Conservation (phyloP, 2,329 filamentous ascomycete species). For the Coleophoma crateriformis region DNA sequence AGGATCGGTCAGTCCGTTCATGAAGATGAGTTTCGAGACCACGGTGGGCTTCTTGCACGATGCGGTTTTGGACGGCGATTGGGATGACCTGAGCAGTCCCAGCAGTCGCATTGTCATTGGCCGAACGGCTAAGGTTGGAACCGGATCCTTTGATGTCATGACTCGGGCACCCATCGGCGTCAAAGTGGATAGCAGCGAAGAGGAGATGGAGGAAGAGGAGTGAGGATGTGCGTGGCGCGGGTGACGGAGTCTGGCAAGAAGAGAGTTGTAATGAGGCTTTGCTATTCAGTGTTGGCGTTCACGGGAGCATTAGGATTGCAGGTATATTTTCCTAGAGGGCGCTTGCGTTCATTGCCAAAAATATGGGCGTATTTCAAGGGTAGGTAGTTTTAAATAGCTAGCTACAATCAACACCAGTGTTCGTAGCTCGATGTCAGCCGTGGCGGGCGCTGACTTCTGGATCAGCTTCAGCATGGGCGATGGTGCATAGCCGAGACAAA, state of each 20-base stretch:
- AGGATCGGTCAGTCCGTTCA: slow-evolving; percentile 82
- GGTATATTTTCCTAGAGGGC: background rate
- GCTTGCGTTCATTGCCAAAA: background rate
- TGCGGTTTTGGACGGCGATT: slow-evolving; percentile 83
- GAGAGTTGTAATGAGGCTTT: background rate
- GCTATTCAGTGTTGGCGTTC: too few relatives aligned
- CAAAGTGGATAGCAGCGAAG: background rate
- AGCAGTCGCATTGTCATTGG: slow-evolving; percentile 87
- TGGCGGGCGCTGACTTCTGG: too few relatives aligned
- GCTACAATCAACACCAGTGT: too few relatives aligned
- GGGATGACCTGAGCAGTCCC: slow-evolving; percentile 80
- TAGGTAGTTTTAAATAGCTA: too few relatives aligned
- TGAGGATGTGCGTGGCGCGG: too few relatives aligned
- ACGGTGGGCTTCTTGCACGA: slow-evolving; percentile 91
- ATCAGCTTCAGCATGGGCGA: too few relatives aligned
- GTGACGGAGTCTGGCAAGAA: background rate
- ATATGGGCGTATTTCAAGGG: too few relatives aligned
- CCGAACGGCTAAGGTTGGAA: slow-evolving; percentile 75
- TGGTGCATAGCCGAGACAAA: too few relatives aligned
- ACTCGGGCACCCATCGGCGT: slow-evolving; percentile 38
- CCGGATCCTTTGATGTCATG: slow-evolving; percentile 87
- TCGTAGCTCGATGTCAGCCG: too few relatives aligned
- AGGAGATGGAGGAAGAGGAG: background rate
- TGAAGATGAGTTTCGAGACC: slow-evolving; percentile 99
- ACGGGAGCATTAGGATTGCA: background rate